These are phyloP conservation scores for Penicillium argentinense DNA, from an alignment of 495 filamentous ascomycete genomes.

Conservation along the genomic window DNA sequence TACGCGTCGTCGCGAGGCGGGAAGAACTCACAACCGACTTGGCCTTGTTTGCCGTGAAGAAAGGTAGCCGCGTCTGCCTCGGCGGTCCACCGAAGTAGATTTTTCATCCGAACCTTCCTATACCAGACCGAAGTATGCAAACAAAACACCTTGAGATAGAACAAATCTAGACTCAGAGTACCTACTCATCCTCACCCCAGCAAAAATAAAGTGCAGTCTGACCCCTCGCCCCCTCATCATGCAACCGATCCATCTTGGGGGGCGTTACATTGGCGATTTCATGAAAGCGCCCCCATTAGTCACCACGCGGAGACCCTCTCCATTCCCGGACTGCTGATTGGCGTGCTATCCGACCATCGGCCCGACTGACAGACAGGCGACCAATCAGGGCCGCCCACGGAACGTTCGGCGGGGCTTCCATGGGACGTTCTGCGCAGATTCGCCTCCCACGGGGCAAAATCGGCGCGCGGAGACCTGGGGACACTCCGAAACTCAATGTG, in stretches of 20 bases:
- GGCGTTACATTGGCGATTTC: neutral
- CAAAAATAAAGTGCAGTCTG: neutral
- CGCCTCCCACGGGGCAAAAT: neutral
- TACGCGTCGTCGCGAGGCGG: too few species aligned
- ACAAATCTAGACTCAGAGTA: too few species aligned
- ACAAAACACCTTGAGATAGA: too few species aligned
- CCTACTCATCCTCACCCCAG: neutral
- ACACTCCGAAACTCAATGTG: neutral
- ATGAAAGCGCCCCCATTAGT: neutral
- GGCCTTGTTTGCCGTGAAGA: neutral
- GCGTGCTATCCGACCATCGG: conserved; percentile 13
- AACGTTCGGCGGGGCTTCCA: conserved; percentile 21
- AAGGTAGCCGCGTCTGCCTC: neutral
- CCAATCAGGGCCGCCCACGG: neutral
- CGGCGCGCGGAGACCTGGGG: neutral
- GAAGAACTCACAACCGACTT: neutral
- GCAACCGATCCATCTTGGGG: conserved; percentile 1
- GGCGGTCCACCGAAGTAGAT: neutral
- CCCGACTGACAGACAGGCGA: neutral
- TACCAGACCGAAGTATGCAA: neutral
- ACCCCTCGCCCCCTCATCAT: neutral
- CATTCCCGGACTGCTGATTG: conserved; percentile 8
- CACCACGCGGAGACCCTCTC: neutral
- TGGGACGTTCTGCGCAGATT: too few species aligned
- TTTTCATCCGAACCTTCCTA: too few species aligned